Conservation (phyloP, 805 yeast genomes). For the Wickerhamomyces silvicola region DNA sequence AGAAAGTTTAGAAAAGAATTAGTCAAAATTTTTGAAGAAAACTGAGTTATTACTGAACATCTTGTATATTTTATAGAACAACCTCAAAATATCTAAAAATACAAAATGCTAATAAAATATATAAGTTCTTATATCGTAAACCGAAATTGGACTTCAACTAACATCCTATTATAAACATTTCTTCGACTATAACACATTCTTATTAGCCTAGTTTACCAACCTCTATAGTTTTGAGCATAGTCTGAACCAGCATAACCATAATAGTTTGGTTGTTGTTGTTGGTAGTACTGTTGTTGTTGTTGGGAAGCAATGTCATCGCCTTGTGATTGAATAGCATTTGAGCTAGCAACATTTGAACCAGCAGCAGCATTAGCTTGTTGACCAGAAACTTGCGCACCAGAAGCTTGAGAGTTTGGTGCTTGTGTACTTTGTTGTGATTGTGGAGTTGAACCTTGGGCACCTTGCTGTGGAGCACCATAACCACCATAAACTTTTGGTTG, state of each 20-base stretch:
- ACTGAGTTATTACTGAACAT: too few species aligned
- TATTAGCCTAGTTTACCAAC: conserved; percentile 9
- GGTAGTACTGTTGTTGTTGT: conserved; percentile 23
- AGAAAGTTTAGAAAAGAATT: too few species aligned
- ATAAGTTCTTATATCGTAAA: too few species aligned
- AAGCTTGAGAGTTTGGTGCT: conserved; percentile 7
- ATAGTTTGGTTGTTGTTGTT: conserved; percentile 20
- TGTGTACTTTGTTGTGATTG: not conserved
- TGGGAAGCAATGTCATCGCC: conserved; percentile 13
- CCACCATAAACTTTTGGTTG: conserved; percentile 18
- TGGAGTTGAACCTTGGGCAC: not conserved
- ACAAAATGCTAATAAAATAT: too few species aligned
- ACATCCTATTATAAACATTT: too few species aligned
- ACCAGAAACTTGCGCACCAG: conserved; percentile 5
- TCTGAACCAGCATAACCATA: conserved; percentile 12
- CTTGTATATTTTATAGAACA: too few species aligned
- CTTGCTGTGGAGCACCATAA: conserved; percentile 12
- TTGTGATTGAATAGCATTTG: conserved; percentile 7
- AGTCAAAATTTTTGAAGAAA: too few species aligned
- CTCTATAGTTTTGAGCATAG: conserved; percentile 9
- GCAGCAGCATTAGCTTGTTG: conserved; percentile 10
- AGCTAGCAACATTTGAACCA: conserved; percentile 4
- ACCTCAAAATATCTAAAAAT: too few species aligned
- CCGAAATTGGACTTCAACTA: too few species aligned
- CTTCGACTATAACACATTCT: too few species aligned